A percentile compares a stretch with the other conserved stretches of the same genome.
phyloP scores from a whole-genome alignment of 2,329 filamentous ascomycete genomes.

The Thielaviopsis ethacetica region DNA sequence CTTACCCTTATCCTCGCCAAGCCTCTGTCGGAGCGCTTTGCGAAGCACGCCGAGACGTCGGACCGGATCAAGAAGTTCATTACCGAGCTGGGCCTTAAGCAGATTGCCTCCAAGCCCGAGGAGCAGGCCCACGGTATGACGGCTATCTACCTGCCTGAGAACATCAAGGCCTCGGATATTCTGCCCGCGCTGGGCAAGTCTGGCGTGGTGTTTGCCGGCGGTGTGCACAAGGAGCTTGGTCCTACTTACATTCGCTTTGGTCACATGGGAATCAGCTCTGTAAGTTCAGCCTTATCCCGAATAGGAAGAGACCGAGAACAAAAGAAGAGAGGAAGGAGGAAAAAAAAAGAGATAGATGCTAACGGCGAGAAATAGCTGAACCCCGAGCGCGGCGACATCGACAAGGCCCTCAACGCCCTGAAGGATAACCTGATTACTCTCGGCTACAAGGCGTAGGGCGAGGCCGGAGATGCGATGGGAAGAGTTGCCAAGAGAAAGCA shows the following conservation, averaged over 20 bases:
- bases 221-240: conserved; percentile 90
- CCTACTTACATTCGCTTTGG: conserved; percentile 89
- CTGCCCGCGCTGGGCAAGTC: conserved; percentile 72
- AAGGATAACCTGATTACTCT: conserved; percentile 59
- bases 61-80: conserved; percentile 77
- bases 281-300: conserved; percentile 24
- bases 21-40: conserved; percentile 70
- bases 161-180: conserved; percentile 62
- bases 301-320: too few species aligned
- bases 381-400: conserved; percentile 61
- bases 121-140: conserved; percentile 98
- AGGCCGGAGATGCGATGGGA: neutral
- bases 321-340: too few species aligned
- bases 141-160: conserved; percentile 85
- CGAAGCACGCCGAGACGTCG: conserved; percentile 60
- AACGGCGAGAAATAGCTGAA: conserved; percentile 38
- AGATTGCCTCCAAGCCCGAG: conserved; percentile 69
- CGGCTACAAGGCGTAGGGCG: conserved; percentile 31
- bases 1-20: conserved; percentile 71
- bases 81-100: conserved; percentile 64
- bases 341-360: neutral
- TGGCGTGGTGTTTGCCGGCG: conserved; percentile 86
- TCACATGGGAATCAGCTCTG: conserved; percentile 90
- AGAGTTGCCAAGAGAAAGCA: neutral
- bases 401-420: conserved; percentile 66